Percentiles rank a stretch among this genome's conserved stretches.
phyloP scores from a whole-genome alignment of 2,329 filamentous ascomycete genomes.

The Chrysoporthe puriensis region DNA sequence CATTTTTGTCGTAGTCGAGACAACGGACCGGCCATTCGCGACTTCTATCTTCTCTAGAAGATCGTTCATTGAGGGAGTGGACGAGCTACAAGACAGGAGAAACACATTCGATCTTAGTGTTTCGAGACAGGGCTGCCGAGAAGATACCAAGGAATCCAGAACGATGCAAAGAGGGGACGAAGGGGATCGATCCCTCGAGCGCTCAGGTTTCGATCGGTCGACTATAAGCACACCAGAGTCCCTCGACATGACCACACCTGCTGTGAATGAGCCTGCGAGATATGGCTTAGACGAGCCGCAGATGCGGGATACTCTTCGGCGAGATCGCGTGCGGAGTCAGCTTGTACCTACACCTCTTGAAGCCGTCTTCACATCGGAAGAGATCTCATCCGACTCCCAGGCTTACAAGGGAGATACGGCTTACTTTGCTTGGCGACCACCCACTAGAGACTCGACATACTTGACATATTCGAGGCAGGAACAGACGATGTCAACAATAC shows the following conservation, averaged over 20 bases:
- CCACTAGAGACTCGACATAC: constrained; percentile 11
- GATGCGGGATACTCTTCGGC: neutral
- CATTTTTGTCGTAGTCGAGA: constrained; percentile 19
- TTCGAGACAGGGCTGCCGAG: constrained; percentile 7
- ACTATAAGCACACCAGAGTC: constrained; percentile 18
- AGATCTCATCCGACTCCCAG: neutral
- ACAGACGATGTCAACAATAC: neutral
- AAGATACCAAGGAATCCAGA: neutral
- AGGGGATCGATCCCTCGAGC: neutral
- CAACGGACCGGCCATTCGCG: constrained; percentile 25
- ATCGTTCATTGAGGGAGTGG: constrained; percentile 15
- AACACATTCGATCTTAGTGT: constrained; percentile 17
- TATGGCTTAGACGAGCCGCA: neutral
- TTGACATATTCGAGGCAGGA: constrained; percentile 2
- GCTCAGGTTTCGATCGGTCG: constrained; percentile 9
- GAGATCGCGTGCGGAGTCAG: constrained; percentile 14
- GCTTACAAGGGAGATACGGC: constrained; percentile 2
- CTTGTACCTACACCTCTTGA: constrained; percentile 21
- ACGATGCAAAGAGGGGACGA: neutral
- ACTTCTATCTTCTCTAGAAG: constrained; percentile 17
- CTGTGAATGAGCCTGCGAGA: neutral
- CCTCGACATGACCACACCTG: neutral
- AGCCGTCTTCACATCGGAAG: constrained; percentile 20
- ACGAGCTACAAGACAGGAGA: neutral
- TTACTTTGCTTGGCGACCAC: constrained; percentile 26